Conservation (phyloP, 495 filamentous ascomycete genomes). For the Talaromyces borbonicus region DNA sequence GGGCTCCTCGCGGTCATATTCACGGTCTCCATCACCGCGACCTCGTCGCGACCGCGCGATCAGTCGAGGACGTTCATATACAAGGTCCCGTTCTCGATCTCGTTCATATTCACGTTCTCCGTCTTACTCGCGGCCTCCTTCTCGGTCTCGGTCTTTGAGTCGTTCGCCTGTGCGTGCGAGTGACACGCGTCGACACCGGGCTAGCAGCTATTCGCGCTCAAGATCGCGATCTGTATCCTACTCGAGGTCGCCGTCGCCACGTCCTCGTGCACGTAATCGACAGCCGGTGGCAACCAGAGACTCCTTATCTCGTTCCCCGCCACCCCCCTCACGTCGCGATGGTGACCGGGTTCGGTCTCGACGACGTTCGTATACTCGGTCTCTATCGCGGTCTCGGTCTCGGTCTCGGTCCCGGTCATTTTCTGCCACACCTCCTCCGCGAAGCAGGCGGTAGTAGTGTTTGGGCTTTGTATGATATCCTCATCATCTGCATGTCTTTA, state of each 20-base stretch:
- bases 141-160: not conserved
- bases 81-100: slow-evolving; percentile 27
- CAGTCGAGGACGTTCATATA: slow-evolving; percentile 27
- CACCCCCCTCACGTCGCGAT: not conserved
- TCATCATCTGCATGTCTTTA: not conserved
- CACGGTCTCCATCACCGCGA: slow-evolving; percentile 23
- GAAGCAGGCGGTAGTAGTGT: not conserved
- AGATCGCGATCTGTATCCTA: slow-evolving; percentile 4
- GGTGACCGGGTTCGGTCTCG: not conserved
- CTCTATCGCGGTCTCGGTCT: slow-evolving; percentile 2
- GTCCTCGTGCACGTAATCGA: not conserved
- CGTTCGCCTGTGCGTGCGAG: not conserved
- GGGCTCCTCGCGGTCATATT: slow-evolving; percentile 24
- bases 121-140: slow-evolving; percentile 5
- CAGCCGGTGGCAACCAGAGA: not conserved
- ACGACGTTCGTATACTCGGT: slow-evolving; percentile 4
- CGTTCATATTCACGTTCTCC: slow-evolving; percentile 7
- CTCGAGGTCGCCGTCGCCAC: slow-evolving; percentile 1
- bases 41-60: slow-evolving; percentile 15
- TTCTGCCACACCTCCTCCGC: slow-evolving; percentile 1
- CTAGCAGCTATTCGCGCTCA: slow-evolving; percentile 12
- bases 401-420: not conserved
- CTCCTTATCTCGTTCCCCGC: not conserved
- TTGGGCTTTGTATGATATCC: not conserved
- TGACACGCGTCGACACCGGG: not conserved